Evolutionary conservation across 2,329 filamentous ascomycete species (phyloP).

Genomic region (Sporothrix brunneoviolacea): DNA sequence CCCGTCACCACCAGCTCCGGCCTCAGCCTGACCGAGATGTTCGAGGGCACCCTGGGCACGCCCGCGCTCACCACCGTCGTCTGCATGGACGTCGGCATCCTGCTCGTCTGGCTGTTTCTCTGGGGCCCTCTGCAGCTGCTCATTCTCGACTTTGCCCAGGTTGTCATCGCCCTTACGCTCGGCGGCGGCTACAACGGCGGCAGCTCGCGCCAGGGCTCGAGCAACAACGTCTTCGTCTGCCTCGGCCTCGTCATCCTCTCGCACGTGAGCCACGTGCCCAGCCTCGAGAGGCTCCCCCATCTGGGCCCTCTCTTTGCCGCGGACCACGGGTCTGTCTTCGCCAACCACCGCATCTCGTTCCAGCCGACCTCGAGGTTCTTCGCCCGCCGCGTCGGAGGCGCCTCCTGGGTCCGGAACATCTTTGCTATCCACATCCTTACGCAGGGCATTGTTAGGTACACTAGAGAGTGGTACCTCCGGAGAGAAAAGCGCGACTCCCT

Average conservation of each 20-base stretch:
- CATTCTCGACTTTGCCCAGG: slow-evolving; percentile 82
- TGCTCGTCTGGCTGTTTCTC: slow-evolving; percentile 80
- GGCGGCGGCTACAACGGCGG: slow-evolving; percentile 58
- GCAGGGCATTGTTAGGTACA: slow-evolving; percentile 64
- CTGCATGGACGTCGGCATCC: slow-evolving; percentile 74
- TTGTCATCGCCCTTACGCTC: slow-evolving; percentile 84
- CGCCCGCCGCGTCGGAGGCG: slow-evolving; percentile 48
- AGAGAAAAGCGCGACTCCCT: slow-evolving; percentile 50
- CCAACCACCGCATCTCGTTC: slow-evolving; percentile 41
- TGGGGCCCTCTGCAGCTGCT: slow-evolving; percentile 84
- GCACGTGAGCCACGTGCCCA: slow-evolving; percentile 40
- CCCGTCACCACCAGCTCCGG: slow-evolving; percentile 72
- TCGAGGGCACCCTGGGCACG: slow-evolving; percentile 78
- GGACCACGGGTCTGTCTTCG: slow-evolving; percentile 28
- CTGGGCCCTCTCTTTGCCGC: slow-evolving; percentile 25
- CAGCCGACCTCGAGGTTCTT: slow-evolving; percentile 40
- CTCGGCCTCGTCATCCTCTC: slow-evolving; percentile 58
- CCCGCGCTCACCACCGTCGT: slow-evolving; percentile 80
- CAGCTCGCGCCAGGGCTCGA: slow-evolving; percentile 59
- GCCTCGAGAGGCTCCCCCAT: slow-evolving; percentile 41
- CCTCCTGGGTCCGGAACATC: slow-evolving; percentile 61
- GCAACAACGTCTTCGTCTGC: slow-evolving; percentile 65
- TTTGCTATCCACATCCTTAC: slow-evolving; percentile 69
- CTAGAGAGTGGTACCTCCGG: slow-evolving; percentile 61
- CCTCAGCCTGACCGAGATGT: slow-evolving; percentile 81